Evolutionary conservation across 305 asterid species (phyloP).

Genomic region (Striga hermonthica): DNA sequence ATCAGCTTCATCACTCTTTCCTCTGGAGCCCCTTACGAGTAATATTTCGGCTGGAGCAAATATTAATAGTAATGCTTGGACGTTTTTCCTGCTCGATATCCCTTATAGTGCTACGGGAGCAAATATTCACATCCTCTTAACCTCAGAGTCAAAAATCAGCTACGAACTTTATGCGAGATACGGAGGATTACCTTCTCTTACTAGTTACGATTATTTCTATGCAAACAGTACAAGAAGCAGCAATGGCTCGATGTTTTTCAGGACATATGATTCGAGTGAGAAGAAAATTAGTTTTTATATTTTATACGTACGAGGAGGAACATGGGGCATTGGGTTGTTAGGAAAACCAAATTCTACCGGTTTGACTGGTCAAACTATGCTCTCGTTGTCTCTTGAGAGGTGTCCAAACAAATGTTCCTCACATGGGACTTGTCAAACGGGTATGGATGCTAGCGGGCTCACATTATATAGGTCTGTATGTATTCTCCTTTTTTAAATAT

Average conservation of each 20-base stretch:
- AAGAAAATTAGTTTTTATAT: conserved; percentile 64
- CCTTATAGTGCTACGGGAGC: conserved; percentile 84
- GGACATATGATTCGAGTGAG: conserved; percentile 64
- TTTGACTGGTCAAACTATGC: conserved; percentile 41
- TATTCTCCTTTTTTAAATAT: conserved; percentile 12
- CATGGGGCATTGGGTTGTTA: conserved; percentile 73
- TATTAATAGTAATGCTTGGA: conserved; percentile 51
- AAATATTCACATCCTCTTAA: conserved; percentile 62
- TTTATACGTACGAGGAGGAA: conserved; percentile 71
- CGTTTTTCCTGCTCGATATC: conserved; percentile 72
- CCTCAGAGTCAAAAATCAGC: conserved; percentile 48
- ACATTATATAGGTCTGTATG: conserved; percentile 62
- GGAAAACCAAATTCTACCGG: conserved; percentile 42
- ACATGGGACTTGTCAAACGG: conserved; percentile 67
- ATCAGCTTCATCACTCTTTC: conserved; percentile 55
- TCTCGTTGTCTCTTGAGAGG: conserved; percentile 82
- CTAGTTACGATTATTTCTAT: conserved; percentile 75
- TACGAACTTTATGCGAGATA: conserved; percentile 77
- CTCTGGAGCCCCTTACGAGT: conserved; percentile 75
- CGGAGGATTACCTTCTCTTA: conserved; percentile 82
- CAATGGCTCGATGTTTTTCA: conserved; percentile 84
- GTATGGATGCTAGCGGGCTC: conserved; percentile 72
- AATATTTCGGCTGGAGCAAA: conserved; percentile 49
- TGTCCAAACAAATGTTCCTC: conserved; percentile 83
- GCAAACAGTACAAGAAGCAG: conserved; percentile 70